phyloP scores from a whole-genome alignment of 768 basidiomycete species.

The Kwoniella shandongensis region DNA sequence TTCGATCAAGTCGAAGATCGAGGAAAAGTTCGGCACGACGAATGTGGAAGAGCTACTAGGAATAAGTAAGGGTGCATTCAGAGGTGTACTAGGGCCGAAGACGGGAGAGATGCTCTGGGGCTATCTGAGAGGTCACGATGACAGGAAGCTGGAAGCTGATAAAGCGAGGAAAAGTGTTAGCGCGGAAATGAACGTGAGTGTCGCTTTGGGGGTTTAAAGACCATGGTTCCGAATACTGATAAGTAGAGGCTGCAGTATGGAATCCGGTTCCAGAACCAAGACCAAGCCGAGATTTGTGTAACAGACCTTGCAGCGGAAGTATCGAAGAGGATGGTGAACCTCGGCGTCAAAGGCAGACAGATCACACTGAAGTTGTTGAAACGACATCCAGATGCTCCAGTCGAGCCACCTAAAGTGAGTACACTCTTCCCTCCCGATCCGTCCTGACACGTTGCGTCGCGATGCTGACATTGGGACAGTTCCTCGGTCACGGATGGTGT shows the following conservation, averaged over 20 bases:
- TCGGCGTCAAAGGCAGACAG: conserved; percentile 69
- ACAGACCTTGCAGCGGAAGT: conserved; percentile 76
- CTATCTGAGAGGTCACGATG: conserved; percentile 78
- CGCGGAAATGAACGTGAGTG: conserved; percentile 87
- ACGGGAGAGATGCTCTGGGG: conserved; percentile 84
- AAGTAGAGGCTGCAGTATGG: conserved; percentile 68
- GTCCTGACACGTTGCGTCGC: too few relatives aligned
- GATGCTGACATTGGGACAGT: too few relatives aligned
- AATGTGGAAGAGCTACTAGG: conserved; percentile 67
- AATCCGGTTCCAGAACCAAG: conserved; percentile 81
- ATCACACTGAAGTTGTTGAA: conserved; percentile 87
- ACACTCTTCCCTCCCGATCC: too few relatives aligned
- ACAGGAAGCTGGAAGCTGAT: conserved; percentile 73
- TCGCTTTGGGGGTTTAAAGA: neutral
- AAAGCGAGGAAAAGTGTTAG: conserved; percentile 87
- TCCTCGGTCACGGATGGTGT: conserved; percentile 86
- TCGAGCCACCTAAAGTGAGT: conserved; percentile 83
- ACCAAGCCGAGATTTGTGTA: conserved; percentile 77
- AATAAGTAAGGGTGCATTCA: conserved; percentile 66
- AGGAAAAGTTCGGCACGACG: conserved; percentile 72
- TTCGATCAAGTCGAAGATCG: conserved; percentile 71
- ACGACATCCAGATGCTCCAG: conserved; percentile 77
- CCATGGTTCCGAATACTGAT: neutral
- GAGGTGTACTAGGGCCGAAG: conserved; percentile 71
- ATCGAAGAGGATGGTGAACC: conserved; percentile 65